Percentiles rank a stretch among this genome's conserved stretches.
phyloP scores from a whole-genome alignment of 768 basidiomycete genomes.

The Pulveroboletus frians region DNA sequence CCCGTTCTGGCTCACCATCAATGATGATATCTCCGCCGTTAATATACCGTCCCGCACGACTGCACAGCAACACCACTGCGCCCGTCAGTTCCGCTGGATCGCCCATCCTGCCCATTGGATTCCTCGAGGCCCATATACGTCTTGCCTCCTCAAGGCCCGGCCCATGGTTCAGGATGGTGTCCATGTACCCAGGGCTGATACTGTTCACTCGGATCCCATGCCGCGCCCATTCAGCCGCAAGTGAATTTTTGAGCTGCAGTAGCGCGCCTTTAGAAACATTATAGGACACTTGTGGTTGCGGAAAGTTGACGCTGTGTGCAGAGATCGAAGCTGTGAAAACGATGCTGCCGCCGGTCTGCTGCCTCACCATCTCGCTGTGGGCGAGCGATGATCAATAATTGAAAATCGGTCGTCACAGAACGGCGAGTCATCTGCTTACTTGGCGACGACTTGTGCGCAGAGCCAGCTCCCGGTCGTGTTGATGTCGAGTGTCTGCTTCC shows the following conservation, averaged over 20 bases:
- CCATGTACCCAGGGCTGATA: constrained; percentile 42
- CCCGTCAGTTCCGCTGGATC: constrained; percentile 38
- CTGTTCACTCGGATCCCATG: constrained; percentile 41
- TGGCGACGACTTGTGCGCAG: constrained; percentile 39
- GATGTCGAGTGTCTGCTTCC: constrained; percentile 36
- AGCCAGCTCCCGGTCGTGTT: constrained; percentile 44
- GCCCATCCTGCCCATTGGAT: constrained; percentile 42
- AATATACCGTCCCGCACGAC: constrained; percentile 39
- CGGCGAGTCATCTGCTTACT: constrained; percentile 19
- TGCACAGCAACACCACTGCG: constrained; percentile 37
- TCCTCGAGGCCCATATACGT: constrained; percentile 35
- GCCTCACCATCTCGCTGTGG: constrained; percentile 38
- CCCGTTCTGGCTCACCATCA: constrained; percentile 33
- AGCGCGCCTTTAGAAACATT: constrained; percentile 41
- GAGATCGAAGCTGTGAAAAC: constrained; percentile 42
- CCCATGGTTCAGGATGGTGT: constrained; percentile 38
- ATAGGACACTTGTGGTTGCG: constrained; percentile 38
- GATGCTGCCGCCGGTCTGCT: constrained; percentile 38
- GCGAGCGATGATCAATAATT: neutral
- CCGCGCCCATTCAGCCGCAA: constrained; percentile 40
- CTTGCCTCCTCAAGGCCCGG: constrained; percentile 30
- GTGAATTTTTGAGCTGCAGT: constrained; percentile 35
- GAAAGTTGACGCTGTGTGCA: constrained; percentile 38
- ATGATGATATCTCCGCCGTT: constrained; percentile 40
- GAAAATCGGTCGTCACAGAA: neutral